Evolutionary conservation across 2,329 filamentous ascomycete species (phyloP), one percentile per base, ranked within the genome.

Genomic region (Coniella lustricola): DNA sequence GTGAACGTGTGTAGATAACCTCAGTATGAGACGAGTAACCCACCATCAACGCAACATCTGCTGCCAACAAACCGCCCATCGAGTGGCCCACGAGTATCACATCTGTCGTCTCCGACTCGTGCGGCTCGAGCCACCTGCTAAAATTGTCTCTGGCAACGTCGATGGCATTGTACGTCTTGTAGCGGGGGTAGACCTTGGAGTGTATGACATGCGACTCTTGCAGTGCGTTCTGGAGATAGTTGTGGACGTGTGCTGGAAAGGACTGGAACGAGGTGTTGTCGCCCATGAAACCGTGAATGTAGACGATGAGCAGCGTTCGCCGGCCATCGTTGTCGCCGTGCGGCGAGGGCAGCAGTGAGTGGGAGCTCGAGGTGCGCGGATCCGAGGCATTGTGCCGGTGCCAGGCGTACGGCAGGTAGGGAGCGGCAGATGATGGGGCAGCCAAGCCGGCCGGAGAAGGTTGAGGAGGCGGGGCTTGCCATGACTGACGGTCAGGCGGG

Each of bases 241-340:
- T 79, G 64, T 96, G 90, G 3, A 95, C 79, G 67, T 95, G 89
- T 7, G 86, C 86, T 0, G 90, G 90, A 58, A 96, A 95, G 38
- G 85, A 87, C 53, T 83, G 79, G 62, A 96, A 96, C 50, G 87
- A 94, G 29, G 85, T 85, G 64, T 57, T 50, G 33, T 55, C 53
- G 36, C 58, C 56, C 57, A 59, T 58, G 51, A 55, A 57, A 2
- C 56, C 57, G 33, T 60, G 56, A 31, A 58, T 57, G 40, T 59
- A 59, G 46, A 95, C 72, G 18, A 95, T 63, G 1, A 96, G 74
- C 20, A 96, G 72, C 21, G 73, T 79, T 53, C 79, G 73, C 38
- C 72, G 70, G 50, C 25, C 25, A 29, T 54, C 59, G 52, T 56
- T 60, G 21, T 61, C 56, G 39, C 56, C 53, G 4, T 60, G 55